Evolutionary conservation across 2,329 filamentous ascomycete species (phyloP).

Genomic region (Cladobotryum protrusum): DNA sequence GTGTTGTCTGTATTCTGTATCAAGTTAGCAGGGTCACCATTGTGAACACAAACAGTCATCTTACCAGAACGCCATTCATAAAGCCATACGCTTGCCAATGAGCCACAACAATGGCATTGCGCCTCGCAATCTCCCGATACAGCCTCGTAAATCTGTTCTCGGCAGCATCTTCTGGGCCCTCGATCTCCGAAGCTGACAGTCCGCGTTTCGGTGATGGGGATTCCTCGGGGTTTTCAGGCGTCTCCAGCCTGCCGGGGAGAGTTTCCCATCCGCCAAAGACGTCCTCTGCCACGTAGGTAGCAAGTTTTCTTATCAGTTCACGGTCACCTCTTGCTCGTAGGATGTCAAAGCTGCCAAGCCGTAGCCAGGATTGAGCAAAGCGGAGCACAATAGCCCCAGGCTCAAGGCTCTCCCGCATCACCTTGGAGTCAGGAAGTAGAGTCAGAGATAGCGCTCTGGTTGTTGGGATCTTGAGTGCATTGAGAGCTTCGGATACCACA

Average conservation of each 20-base stretch:
- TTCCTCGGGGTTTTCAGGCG: conserved; percentile 42
- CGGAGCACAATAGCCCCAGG: conserved; percentile 88
- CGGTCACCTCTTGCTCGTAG: conserved; percentile 75
- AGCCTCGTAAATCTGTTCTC: conserved; percentile 85
- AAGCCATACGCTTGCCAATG: conserved; percentile 98
- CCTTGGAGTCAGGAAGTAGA: conserved; percentile 63
- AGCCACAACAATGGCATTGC: conserved; percentile 83
- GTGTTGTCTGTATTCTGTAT: conserved; percentile 87
- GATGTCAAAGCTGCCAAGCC: conserved; percentile 96
- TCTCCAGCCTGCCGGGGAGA: conserved; percentile 57
- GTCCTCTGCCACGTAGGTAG: conserved; percentile 79
- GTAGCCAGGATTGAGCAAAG: conserved; percentile 86
- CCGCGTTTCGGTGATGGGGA: conserved; percentile 42
- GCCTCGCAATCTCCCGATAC: conserved; percentile 78
- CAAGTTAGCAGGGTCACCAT: background rate
- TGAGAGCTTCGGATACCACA: conserved; percentile 80
- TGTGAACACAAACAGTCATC: conserved; percentile 1
- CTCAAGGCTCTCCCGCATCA: conserved; percentile 73
- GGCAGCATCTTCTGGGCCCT: conserved; percentile 61
- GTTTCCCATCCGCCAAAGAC: conserved; percentile 83
- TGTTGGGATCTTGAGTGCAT: conserved; percentile 78
- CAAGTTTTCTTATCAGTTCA: conserved; percentile 62
- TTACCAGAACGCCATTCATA: conserved; percentile 83
- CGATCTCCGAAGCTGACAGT: conserved; percentile 49
- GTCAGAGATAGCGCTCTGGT: conserved; percentile 83